Conservation (phyloP, 2,329 filamentous ascomycete genomes). For the Botrytis byssoidea region DNA sequence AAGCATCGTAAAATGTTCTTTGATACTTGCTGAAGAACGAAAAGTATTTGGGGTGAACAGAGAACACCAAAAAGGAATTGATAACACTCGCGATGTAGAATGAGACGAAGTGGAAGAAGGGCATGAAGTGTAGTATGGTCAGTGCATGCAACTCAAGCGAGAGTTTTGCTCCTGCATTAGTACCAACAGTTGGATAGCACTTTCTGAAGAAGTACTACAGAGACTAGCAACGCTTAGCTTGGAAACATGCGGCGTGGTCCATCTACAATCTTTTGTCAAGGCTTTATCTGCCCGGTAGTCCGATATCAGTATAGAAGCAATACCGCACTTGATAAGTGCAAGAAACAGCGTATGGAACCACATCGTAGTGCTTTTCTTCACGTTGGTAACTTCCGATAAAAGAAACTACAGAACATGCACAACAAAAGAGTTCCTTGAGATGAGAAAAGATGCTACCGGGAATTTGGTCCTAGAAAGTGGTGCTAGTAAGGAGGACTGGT, state of each 20-base stretch:
- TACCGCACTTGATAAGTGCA: not conserved
- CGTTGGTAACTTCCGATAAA: not conserved
- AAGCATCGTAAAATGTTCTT: conserved; percentile 20
- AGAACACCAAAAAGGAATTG: conserved; percentile 32
- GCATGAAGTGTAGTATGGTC: conserved; percentile 8
- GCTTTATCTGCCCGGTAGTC: not conserved
- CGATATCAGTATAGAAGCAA: not conserved
- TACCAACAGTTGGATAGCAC: not conserved
- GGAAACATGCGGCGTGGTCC: not conserved
- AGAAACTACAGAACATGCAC: not conserved
- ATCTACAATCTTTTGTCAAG: not conserved
- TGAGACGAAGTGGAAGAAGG: conserved; percentile 20
- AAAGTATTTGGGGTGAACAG: conserved; percentile 32
- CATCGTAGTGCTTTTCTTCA: not conserved
- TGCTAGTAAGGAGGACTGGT: not conserved
- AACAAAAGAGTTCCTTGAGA: not conserved
- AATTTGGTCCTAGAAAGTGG: not conserved
- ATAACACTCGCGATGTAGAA: conserved; percentile 30
- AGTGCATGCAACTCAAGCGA: not conserved
- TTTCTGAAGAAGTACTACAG: not conserved
- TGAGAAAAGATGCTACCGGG: not conserved
- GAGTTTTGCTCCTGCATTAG: not conserved
- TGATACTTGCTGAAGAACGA: conserved; percentile 31
- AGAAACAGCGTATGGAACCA: not conserved
- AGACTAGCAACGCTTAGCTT: not conserved